Conservation (phyloP, 2,329 filamentous ascomycete species). For the Pyrenochaeta sp. region DNA sequence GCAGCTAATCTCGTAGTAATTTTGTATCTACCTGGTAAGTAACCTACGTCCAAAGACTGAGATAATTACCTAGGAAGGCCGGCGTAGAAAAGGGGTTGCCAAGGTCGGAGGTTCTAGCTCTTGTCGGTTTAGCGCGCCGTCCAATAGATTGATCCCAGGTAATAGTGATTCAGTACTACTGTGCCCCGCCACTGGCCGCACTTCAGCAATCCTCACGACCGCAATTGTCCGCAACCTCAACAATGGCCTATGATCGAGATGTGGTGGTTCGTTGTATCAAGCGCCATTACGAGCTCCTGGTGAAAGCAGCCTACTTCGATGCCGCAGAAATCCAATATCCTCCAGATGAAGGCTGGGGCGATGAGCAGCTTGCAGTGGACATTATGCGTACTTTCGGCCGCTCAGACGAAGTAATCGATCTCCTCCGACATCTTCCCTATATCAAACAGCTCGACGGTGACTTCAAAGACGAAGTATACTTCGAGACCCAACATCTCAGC, state of each 20-base stretch:
- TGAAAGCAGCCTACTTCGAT: constrained; percentile 11
- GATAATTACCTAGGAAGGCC: too few relatives aligned
- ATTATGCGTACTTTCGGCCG: constrained; percentile 8
- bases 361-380: constrained; percentile 13
- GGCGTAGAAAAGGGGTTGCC: too few relatives aligned
- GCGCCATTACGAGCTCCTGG: constrained; percentile 9
- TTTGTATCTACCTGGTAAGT: too few relatives aligned
- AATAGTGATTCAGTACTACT: too few relatives aligned
- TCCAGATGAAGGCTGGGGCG: constrained; percentile 13
- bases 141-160: too few relatives aligned
- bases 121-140: too few relatives aligned
- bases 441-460: constrained; percentile 1
- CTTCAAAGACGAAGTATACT: constrained; percentile 7
- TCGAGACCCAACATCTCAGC: constrained; percentile 5
- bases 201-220: too few relatives aligned
- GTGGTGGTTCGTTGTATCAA: constrained; percentile 11
- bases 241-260: constrained; percentile 10
- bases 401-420: constrained; percentile 14
- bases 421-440: constrained; percentile 14
- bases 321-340: constrained; percentile 4
- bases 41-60: too few relatives aligned
- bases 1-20: too few relatives aligned
- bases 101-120: too few relatives aligned
- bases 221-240: too few relatives aligned
- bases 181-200: too few relatives aligned